Evolutionary conservation across 371 early-diverging fungal species (phyloP), one percentile per base, ranked within the genome.

Genomic region (Phascolomyces articulosus): DNA sequence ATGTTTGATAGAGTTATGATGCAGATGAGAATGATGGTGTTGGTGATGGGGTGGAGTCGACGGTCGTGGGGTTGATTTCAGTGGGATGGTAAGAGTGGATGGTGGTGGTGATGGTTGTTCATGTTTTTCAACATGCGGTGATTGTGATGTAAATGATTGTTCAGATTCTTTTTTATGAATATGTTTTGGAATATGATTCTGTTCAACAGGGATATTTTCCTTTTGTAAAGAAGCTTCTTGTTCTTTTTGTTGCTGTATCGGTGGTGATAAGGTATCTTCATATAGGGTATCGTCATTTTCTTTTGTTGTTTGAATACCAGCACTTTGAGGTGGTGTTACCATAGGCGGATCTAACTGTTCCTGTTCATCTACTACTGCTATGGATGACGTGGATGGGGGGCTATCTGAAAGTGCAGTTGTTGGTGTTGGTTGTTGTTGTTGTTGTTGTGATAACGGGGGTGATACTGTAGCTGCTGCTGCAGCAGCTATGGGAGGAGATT

Each of bases 271-370:
- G 34, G 44, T 44, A 16, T 44, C 16, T 4, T n/a, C 3, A 11
- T 15, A 4, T 13, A 13, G 8, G 16, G 8, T 7, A 1, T 44
- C 7, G 16, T 44, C 44, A 34, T 34, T 2, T 0, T 13, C 4
- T 4, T 0, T 4, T 0, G 1, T 13, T 23, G 11, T 9, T 29
- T 58, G 41, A 16, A 26, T n/a, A 41, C 58, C 26, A 24, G 47
- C 47, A 24, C 60, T 59, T 27, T 59, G 60, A 7, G 47, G 41
- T 9, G 61, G 61, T 18, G 49, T 49, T 13, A 18, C 29, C 34
- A 34, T 31, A 21, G n/a, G 18, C 41, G 40, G 21, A 26, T 18
- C 16, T 0, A 16, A 7, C 23, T 2, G 20, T 38, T 57, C 38
- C 1, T 16, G 47, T 34, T 34, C 34, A 9, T 34, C 34, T 34